phyloP scores from a whole-genome alignment of 306 rosid species.

The Dryas alaskensis region DNA sequence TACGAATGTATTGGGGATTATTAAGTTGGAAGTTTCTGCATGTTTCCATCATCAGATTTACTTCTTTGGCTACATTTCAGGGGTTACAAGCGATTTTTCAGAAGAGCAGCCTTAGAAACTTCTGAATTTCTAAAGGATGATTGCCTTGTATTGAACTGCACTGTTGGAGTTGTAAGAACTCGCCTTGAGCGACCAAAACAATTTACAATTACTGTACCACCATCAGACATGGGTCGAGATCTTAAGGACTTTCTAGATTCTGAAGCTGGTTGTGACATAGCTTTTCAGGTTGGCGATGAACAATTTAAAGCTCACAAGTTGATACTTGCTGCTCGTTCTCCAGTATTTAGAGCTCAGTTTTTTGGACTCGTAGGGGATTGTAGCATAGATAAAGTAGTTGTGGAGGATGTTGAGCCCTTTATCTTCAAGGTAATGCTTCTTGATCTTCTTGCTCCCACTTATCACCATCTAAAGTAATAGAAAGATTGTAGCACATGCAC shows the following conservation, averaged over 20 bases:
- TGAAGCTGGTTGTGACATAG: conserved; percentile 69
- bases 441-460: conserved; percentile 14
- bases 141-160: conserved; percentile 82
- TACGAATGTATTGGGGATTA: background rate
- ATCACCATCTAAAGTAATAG: conserved; percentile 11
- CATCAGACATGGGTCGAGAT: conserved; percentile 63
- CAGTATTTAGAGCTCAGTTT: conserved; percentile 78
- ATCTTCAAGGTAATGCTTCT: conserved; percentile 70
- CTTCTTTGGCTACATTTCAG: conserved; percentile 35
- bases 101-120: conserved; percentile 57
- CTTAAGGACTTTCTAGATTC: conserved; percentile 70
- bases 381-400: conserved; percentile 54
- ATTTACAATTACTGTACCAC: conserved; percentile 47
- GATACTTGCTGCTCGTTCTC: conserved; percentile 83
- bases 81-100: conserved; percentile 92
- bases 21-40: background rate
- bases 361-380: conserved; percentile 74
- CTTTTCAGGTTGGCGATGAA: conserved; percentile 72
- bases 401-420: conserved; percentile 77
- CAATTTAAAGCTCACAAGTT: conserved; percentile 76
- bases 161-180: conserved; percentile 91
- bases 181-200: conserved; percentile 66
- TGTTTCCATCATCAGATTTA: background rate
- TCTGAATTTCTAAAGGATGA: conserved; percentile 87
- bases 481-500: conserved; percentile 19